A percentile compares a stretch with the other conserved stretches of the same genome.
These are phyloP conservation scores for Russula foetens DNA, from an alignment of 768 basidiomycete species.

Conservation along the genomic window DNA sequence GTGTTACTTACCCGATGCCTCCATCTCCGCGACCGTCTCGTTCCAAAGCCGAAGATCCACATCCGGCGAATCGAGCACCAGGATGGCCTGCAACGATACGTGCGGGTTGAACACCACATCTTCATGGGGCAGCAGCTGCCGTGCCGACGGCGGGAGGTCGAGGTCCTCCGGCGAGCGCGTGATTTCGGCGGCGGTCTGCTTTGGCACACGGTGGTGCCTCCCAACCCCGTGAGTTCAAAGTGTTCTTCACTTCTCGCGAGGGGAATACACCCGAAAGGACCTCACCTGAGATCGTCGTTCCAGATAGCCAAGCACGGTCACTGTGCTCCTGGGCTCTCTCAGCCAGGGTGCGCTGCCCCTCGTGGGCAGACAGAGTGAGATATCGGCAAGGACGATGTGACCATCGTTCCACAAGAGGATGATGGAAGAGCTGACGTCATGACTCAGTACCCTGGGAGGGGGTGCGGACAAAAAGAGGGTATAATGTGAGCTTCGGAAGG, in stretches of 20 bases:
- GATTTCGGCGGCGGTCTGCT: slow-evolving; percentile 11
- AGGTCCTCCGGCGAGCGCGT: background rate
- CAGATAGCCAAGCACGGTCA: slow-evolving; percentile 19
- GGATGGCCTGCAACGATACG: slow-evolving; percentile 18
- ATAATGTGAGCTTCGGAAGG: background rate
- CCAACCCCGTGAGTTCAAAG: background rate
- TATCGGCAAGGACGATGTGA: slow-evolving; percentile 11
- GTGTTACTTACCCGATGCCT: slow-evolving; percentile 16
- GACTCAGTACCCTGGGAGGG: slow-evolving; percentile 12
- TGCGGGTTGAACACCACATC: slow-evolving; percentile 2
- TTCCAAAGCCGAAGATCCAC: slow-evolving; percentile 17
- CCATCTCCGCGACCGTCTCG: slow-evolving; percentile 20
- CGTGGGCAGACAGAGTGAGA: slow-evolving; percentile 16
- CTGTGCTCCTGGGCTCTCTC: slow-evolving; percentile 10
- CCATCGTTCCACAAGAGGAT: slow-evolving; percentile 16
- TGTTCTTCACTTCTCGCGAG: background rate
- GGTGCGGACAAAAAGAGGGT: background rate
- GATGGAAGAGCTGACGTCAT: slow-evolving; percentile 14
- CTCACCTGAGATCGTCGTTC: slow-evolving; percentile 9
- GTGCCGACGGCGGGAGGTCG: background rate
- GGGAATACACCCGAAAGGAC: background rate
- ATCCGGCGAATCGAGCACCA: slow-evolving; percentile 18
- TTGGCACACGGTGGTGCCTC: background rate
- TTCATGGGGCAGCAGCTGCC: slow-evolving; percentile 8
- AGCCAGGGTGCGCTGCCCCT: slow-evolving; percentile 13